Conservation (phyloP, 2,329 filamentous ascomycete species). For the Chalaropsis ovoidea region DNA sequence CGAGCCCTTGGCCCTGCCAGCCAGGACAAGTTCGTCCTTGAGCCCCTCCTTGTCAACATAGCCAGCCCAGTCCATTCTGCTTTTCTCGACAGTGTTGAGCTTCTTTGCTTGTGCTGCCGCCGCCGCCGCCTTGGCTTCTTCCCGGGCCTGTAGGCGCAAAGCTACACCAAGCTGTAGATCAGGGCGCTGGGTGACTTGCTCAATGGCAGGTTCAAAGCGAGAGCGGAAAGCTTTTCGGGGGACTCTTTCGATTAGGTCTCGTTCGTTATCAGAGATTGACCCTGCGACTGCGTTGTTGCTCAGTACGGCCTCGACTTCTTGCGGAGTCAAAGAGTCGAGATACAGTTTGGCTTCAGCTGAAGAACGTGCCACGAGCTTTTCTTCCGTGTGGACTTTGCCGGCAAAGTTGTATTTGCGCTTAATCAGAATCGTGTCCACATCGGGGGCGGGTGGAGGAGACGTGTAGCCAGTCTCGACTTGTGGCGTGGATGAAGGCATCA, state of each 20-base stretch:
- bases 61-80: conserved; percentile 61
- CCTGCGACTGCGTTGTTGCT: neutral
- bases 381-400: conserved; percentile 60
- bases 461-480: neutral
- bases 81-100: conserved; percentile 62
- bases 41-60: conserved; percentile 63
- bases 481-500: neutral
- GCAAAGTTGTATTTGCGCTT: conserved; percentile 67
- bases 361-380: conserved; percentile 55
- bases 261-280: conserved; percentile 25
- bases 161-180: conserved; percentile 51
- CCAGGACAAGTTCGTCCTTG: conserved; percentile 56
- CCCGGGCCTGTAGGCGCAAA: conserved; percentile 40
- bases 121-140: conserved; percentile 37
- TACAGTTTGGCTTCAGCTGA: conserved; percentile 58
- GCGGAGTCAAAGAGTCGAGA: conserved; percentile 35
- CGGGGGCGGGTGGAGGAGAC: conserved; percentile 24
- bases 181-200: conserved; percentile 37
- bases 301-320: conserved; percentile 27
- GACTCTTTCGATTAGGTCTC: conserved; percentile 32
- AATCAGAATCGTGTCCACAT: conserved; percentile 47
- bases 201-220: conserved; percentile 49
- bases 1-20: conserved; percentile 54
- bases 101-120: conserved; percentile 39
- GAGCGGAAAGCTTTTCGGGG: conserved; percentile 51